Base-by-base conservation (phyloP, 768 basidiomycete species). In the Kondoa subrosea region DNA sequence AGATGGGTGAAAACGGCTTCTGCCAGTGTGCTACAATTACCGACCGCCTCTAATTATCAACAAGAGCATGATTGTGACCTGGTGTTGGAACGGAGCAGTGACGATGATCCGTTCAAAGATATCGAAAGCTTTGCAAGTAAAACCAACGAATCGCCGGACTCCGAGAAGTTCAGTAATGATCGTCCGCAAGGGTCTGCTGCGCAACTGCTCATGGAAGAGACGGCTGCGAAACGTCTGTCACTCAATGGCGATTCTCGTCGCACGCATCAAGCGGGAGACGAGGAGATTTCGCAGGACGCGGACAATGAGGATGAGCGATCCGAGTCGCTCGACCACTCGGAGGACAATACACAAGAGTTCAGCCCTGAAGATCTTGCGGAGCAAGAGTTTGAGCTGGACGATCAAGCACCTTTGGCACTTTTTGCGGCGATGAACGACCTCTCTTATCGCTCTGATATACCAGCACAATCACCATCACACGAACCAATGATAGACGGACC, bases 41-140 rank as follows among this genome's bases (percentile, higher is more conserved):
- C 74, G 27, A 68, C 57, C 4, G 69, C 59, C 14, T 65, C 71
- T 8, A 70, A 72, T 17, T 74, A 71, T 62, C 71, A 60, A 21
- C 71, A 62, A 16, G 74, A 74, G 26, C 69, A 62, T 34, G 72
- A 73, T 25, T 62, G 73, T 56, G 76, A 74, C 60, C 74, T 73
- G 66, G n/a, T n/a, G n/a, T n/a, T n/a, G n/a, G n/a, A n/a, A n/a
- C n/a, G n/a, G n/a, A n/a, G n/a, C n/a, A 75, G 75, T 64, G 71
- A 68, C 30, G 76, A 75, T 34, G 92, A 96, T 78, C 88, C 89
- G 4, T 96, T 96, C 77, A 83, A 84, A 33, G 91, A 91, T 72
- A 87, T 96, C 66, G 91, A 93, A 75, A 91, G 89, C 72, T 75
- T 91, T 80, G 82, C 34, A 86, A 87, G 40, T 50, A 50, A 21